Evolutionary conservation across 1,284 basidiomycete genomes (phyloP).

Genomic region (Leccinum olivaceoglutinosum): DNA sequence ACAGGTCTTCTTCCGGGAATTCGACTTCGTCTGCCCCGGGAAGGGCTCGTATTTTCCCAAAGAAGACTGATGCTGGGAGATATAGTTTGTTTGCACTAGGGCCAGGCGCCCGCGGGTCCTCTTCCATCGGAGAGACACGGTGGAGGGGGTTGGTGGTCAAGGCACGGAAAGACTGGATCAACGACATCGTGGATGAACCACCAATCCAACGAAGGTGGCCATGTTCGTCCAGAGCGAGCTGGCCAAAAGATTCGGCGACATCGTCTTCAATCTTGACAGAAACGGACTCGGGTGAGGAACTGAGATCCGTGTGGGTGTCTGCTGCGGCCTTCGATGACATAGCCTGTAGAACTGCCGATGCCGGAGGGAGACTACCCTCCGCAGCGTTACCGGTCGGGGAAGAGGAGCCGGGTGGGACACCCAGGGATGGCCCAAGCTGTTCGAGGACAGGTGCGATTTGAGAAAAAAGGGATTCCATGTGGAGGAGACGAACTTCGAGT

Average conservation of each 20-base stretch:
- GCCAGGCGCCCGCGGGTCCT: constrained; percentile 69
- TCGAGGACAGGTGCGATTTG: constrained; percentile 75
- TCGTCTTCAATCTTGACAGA: constrained; percentile 64
- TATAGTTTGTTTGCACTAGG: constrained; percentile 79
- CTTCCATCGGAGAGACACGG: constrained; percentile 76
- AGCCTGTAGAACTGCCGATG: constrained; percentile 37
- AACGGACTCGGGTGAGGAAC: constrained; percentile 36
- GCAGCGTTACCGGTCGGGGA: constrained; percentile 27
- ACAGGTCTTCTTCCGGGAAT: constrained; percentile 76
- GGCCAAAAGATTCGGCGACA: constrained; percentile 76
- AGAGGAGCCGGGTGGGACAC: constrained; percentile 32
- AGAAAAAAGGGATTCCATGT: constrained; percentile 77
- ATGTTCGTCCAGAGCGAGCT: constrained; percentile 82
- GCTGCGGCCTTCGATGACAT: constrained; percentile 37
- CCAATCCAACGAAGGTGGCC: constrained; percentile 91
- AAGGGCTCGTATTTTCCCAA: constrained; percentile 80
- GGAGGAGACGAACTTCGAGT: constrained; percentile 74
- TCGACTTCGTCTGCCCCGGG: constrained; percentile 84
- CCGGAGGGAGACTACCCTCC: constrained; percentile 30
- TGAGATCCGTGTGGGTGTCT: constrained; percentile 28
- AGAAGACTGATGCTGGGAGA: constrained; percentile 84
- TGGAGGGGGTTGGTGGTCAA: constrained; percentile 71
- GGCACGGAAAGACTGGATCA: constrained; percentile 83
- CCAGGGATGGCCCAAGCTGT: constrained; percentile 51
- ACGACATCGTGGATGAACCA: constrained; percentile 84